Evolutionary conservation across 228 moss, liverwort and hornwort genomes (phyloP), one percentile per base, ranked within the genome.

Genomic region (Sphagnum fallax): DNA sequence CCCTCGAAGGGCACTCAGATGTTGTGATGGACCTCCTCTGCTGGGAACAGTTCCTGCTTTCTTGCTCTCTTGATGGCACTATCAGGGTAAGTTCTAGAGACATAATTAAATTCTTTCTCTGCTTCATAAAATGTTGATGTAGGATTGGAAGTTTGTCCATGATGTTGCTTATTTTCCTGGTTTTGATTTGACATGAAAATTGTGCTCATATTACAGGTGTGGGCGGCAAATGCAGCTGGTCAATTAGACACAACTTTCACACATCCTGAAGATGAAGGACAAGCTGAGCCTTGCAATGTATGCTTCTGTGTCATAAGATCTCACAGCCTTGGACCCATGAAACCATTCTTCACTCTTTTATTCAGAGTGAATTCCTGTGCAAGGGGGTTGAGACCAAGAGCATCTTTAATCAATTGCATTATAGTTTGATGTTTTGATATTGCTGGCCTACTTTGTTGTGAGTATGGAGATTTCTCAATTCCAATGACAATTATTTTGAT

Each of bases 31-130:
- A 91, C 63, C 87, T 98, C 62, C 80, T 98, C 47, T 80, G 90
- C 75, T 98, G 98, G 98, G 98, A 98, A 69, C 88, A 84, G 60
- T 98, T 93, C 70, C 72, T 98, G 64, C 82, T 98, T 49, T 98
- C 97, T 4, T 93, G 92, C 77, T 92, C 92, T 16, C 80, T 98
- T 49, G 98, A 98, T 64, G 98, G 98, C 76, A 94, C 93, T 63
- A 84, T 98, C 52, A 84, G 85, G 84, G 97, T 81, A 52, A 71
- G 88, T 65, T 0, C 52, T 16, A 63, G 53, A 53, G 32, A 32
- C 32, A 32, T 32, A 32, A 32, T 32, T 32, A 32, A 32, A 32
- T 32, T 32, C 32, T 2, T 32, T 32, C 32, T 32, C 32, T 32
- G 32, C 2, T 32, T 32, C 32, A 2, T 3, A 32, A 32, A 32